Evolutionary conservation across 805 yeast species (phyloP).

Genomic region (Pichia pseudocactophila): DNA sequence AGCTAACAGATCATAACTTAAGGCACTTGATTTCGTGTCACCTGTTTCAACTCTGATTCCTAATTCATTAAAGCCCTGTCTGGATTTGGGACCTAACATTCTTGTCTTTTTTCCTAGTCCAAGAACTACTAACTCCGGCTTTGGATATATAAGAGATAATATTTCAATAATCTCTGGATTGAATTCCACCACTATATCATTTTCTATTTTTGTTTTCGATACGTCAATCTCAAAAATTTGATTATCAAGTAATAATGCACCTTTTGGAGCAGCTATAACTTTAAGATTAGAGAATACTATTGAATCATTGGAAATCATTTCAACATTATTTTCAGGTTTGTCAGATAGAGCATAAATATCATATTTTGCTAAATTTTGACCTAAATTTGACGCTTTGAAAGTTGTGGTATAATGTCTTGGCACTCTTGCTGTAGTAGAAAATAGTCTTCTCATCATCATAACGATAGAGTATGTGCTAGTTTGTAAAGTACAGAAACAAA

Average conservation of each 20-base stretch:
- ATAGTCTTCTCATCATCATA: conserved; percentile 4
- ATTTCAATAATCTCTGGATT: conserved; percentile 36
- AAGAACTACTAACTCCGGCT: conserved; percentile 65
- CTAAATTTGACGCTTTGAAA: conserved; percentile 28
- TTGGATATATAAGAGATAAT: conserved; percentile 53
- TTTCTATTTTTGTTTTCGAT: conserved; percentile 15
- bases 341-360: conserved; percentile 37
- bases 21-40: conserved; percentile 58
- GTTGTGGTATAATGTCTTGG: conserved; percentile 19
- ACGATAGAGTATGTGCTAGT: no score
- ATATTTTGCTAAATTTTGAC: conserved; percentile 32
- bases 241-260: conserved; percentile 42
- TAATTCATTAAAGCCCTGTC: conserved; percentile 37
- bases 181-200: conserved; percentile 36
- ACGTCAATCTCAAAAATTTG: conserved; percentile 57
- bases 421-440: conserved; percentile 3
- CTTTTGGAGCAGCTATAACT: conserved; percentile 39
- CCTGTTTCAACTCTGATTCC: conserved; percentile 69
- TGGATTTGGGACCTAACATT: conserved; percentile 49
- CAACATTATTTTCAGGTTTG: conserved; percentile 42
- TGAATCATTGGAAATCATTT: conserved; percentile 44
- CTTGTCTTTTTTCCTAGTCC: conserved; percentile 64
- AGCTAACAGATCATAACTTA: conserved; percentile 63
- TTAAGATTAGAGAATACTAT: conserved; percentile 49
- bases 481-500: no score